Conservation (phyloP, 2,329 filamentous ascomycete genomes). For the Mariannaea elegans region DNA sequence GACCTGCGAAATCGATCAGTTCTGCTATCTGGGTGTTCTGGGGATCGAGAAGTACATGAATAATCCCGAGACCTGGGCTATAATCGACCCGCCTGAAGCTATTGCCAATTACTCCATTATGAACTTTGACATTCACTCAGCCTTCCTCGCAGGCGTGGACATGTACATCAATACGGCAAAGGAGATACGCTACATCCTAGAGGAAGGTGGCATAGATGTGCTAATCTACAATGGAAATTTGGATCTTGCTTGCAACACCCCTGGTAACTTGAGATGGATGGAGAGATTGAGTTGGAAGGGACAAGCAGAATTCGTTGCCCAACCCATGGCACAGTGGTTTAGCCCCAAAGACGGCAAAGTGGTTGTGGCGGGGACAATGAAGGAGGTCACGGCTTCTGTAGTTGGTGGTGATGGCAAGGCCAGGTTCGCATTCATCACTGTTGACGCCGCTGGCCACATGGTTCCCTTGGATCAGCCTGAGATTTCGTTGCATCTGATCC, state of each 20-base stretch:
- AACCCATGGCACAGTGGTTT: slow-evolving; percentile 10
- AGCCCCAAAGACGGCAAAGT: slow-evolving; percentile 14
- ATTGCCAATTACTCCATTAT: slow-evolving; percentile 9
- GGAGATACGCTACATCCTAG: slow-evolving; percentile 21
- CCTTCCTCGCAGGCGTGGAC: slow-evolving; percentile 6
- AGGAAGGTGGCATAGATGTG: slow-evolving; percentile 20
- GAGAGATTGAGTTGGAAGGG: slow-evolving; percentile 27
- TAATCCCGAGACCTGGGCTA: background rate
- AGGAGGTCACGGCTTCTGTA: slow-evolving; percentile 25
- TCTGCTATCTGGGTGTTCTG: slow-evolving; percentile 8
- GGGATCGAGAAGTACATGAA: slow-evolving; percentile 9
- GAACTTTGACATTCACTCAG: slow-evolving; percentile 1
- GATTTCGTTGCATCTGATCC: slow-evolving; percentile 2
- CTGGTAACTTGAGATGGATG: slow-evolving; percentile 31
- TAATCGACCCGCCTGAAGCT: background rate
- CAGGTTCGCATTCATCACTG: slow-evolving; percentile 22
- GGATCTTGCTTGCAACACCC: slow-evolving; percentile 32
- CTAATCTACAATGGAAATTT: slow-evolving; percentile 33
- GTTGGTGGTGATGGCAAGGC: background rate
- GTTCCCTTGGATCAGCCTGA: slow-evolving; percentile 18
- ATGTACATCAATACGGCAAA: slow-evolving; percentile 13
- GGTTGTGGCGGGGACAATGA: slow-evolving; percentile 21
- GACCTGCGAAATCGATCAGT: slow-evolving; percentile 11
- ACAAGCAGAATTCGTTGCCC: slow-evolving; percentile 31
- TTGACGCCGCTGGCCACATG: slow-evolving; percentile 31